Evolutionary conservation across 2,329 filamentous ascomycete genomes (phyloP), one percentile per base, ranked within the genome.

Genomic region (Curvularia lunata): DNA sequence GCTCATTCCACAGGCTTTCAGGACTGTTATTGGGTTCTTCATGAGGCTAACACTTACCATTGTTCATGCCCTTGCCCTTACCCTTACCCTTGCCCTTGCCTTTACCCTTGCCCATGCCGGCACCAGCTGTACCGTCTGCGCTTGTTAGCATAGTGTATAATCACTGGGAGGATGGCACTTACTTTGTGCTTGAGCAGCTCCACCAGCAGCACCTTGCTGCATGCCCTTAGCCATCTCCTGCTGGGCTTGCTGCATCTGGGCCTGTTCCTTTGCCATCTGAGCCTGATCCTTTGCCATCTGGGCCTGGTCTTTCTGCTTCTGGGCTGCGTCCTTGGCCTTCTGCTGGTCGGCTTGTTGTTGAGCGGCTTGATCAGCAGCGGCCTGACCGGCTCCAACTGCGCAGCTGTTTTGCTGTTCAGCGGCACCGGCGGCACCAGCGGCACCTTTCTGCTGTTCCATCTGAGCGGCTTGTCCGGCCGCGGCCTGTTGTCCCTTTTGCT

Each of bases 181-280:
- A 63, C 64, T 61, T 48, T 52, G 58, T 46, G 52, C 62, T 54
- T 59, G 48, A 37, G 55, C 56, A 25, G 57, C n/a, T n/a, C n/a
- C 61, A 46, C 54, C 23, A n/a, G 16, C 48, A 5, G 40, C 48
- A 21, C 41, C 53, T 41, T 23, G 40, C 25, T 43, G 34, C 52
- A 27, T 49, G 8, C 38, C 48, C 12, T 52, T 55, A 8, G 54
- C 50, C 12, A 56, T 52, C 16, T 40, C 53, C 32, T 61, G 30
- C 32, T 56, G 19, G 9, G 30, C 19, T 19, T 30, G 25, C n/a
- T 30, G 45, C 52, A 54, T 54, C 52, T 54, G 18, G 19, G 23
- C 23, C 23, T 25, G 23, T 6, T 25, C 23, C 23, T 25, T 25
- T 25, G 23, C 23, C 23, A 25, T 25, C 23, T n/a, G n/a, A n/a